Percentiles rank a stretch among this genome's conserved stretches.
Conservation (phyloP, 495 filamentous ascomycete genomes). For the Penicillium antarcticum region DNA sequence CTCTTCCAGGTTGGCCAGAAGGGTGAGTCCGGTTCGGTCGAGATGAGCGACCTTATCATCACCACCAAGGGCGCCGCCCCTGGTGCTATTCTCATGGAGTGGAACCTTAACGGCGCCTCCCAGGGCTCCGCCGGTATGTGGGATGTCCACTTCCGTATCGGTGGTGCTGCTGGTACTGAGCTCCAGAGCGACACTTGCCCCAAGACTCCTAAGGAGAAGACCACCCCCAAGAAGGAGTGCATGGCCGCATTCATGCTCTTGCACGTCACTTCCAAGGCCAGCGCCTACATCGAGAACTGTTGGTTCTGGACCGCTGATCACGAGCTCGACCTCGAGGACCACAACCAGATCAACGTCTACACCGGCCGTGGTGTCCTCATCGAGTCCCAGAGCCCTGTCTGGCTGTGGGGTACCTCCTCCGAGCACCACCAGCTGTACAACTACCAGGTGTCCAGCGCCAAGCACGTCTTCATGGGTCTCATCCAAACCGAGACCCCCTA, state of each 20-base stretch:
- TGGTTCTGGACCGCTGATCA: constrained; percentile 98
- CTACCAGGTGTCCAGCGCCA: constrained; percentile 77
- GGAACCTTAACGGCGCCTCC: constrained; percentile 70
- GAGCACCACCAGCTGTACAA: constrained; percentile 92
- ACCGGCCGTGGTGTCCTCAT: constrained; percentile 84
- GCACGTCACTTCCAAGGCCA: constrained; percentile 68
- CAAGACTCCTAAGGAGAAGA: constrained; percentile 57
- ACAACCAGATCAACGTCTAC: constrained; percentile 86
- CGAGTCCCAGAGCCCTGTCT: constrained; percentile 57
- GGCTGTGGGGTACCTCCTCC: constrained; percentile 73
- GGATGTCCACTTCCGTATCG: constrained; percentile 87
- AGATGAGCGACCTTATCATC: constrained; percentile 74
- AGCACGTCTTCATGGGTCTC: constrained; percentile 78
- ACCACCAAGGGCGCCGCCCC: constrained; percentile 65
- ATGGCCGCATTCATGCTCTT: constrained; percentile 77
- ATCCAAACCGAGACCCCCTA: constrained; percentile 95
- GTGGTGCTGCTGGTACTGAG: constrained; percentile 76
- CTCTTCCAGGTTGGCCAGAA: constrained; percentile 69
- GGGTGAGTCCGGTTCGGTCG: constrained; percentile 74
- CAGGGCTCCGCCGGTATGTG: constrained; percentile 78
- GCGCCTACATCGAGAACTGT: constrained; percentile 82
- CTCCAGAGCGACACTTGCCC: constrained; percentile 72
- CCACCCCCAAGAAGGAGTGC: constrained; percentile 55
- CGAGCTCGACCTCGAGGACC: constrained; percentile 72
- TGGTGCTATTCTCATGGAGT: constrained; percentile 86